phyloP scores from a whole-genome alignment of 495 filamentous ascomycete species.

The Podospora fimiseda region DNA sequence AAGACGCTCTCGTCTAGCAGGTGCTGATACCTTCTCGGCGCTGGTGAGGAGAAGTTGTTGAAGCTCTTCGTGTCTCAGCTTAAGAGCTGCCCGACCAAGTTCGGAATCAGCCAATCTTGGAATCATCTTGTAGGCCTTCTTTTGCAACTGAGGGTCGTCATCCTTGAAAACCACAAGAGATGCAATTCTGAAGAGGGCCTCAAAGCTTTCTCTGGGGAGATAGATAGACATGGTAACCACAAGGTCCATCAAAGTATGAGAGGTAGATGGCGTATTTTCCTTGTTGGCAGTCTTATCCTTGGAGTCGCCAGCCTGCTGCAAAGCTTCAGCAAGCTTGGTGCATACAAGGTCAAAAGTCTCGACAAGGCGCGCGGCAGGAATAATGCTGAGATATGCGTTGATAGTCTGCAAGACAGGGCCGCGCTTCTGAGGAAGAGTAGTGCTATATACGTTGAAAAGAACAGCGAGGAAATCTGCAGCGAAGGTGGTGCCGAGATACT shows the following conservation, averaged over 20 bases:
- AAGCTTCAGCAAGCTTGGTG: slow-evolving; percentile 68
- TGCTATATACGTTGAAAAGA: slow-evolving; percentile 95
- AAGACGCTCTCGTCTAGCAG: slow-evolving; percentile 77
- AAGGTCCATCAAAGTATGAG: slow-evolving; percentile 91
- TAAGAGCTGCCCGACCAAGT: slow-evolving; percentile 62
- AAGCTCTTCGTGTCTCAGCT: slow-evolving; percentile 65
- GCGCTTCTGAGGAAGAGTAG: slow-evolving; percentile 86
- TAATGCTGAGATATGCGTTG: slow-evolving; percentile 88
- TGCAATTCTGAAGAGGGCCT: slow-evolving; percentile 74
- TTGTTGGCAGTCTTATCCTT: slow-evolving; percentile 51
- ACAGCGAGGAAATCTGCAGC: slow-evolving; percentile 86
- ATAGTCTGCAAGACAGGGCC: slow-evolving; percentile 87
- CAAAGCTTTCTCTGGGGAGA: slow-evolving; percentile 75
- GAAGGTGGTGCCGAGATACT: slow-evolving; percentile 63
- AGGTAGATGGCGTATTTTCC: slow-evolving; percentile 80
- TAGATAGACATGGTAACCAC: slow-evolving; percentile 93
- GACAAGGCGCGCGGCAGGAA: slow-evolving; percentile 64
- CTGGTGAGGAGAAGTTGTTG: slow-evolving; percentile 71
- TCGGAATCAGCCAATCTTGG: slow-evolving; percentile 77
- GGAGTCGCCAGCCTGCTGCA: slow-evolving; percentile 51
- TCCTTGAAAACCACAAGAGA: slow-evolving; percentile 67
- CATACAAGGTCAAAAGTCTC: slow-evolving; percentile 83
- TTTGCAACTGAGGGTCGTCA: slow-evolving; percentile 89
- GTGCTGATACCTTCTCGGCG: slow-evolving; percentile 72
- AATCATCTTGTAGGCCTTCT: slow-evolving; percentile 98